Evolutionary conservation across 495 filamentous ascomycete species (phyloP), one percentile per base, ranked within the genome.

Genomic region (Copromyces sp.): DNA sequence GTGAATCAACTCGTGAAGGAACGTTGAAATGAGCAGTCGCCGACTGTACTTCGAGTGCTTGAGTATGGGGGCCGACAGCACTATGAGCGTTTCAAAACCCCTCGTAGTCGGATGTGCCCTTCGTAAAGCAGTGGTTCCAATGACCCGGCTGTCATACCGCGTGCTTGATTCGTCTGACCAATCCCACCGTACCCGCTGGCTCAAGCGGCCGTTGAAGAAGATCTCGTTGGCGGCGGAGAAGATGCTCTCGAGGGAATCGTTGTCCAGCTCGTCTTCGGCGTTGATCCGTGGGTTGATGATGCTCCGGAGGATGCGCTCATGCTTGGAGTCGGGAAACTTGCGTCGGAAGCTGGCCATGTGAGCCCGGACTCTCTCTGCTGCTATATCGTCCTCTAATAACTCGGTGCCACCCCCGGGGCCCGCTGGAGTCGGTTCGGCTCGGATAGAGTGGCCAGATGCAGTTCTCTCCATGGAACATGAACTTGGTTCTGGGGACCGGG

Each of bases 1-100:
- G 75, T 89, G 87, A 47, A 88, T 83, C 32, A 88, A 80, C 77
- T 89, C 87, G 75, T 89, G 87, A 70, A 89, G 76, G 71, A 89
- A 88, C 3, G 87, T 85, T 24, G 83, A 85, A 70, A 89, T 87
- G 39, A 89, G 81, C 39, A 89, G 80, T 44, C 83, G 80, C 16
- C 85, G 77, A 74, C 85, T 85, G 77, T 85, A 88, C 44, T 78
- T 79, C 40, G 74, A 73, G 68, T 83, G 78, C 35, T 80, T 77
- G 20, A 89, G 81, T 32, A 88, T 86, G 11, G 84, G 80, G 29
- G 81, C 78, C 39, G 85, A 87, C 39, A 89, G 80, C 44, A 87
- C 84, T 70, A 89, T 87, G 40, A 87, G 79, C 4, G 87, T 87
- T 75, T 88, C 86, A 76, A 83, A 87, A 17, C 86, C 86, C 35